Conservation (phyloP, 164 flowering plant genomes). For the Platanus orientalis region DNA sequence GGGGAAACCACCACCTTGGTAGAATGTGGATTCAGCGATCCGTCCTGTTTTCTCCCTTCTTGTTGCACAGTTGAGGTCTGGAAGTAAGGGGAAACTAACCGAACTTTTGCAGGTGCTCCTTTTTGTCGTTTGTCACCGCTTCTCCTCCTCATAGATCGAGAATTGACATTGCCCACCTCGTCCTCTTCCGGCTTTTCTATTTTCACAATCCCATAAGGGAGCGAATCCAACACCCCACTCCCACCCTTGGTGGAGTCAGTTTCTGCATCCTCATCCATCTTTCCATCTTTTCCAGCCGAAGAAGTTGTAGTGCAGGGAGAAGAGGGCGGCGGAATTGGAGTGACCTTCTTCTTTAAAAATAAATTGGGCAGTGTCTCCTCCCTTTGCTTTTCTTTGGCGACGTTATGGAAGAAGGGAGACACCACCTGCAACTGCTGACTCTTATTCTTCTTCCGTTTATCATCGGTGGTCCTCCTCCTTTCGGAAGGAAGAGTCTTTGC, state of each 20-base stretch:
- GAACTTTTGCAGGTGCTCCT: neutral
- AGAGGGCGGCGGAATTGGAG: too few relatives aligned
- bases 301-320: neutral
- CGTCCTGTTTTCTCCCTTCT: neutral
- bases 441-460: neutral
- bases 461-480: neutral
- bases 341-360: too few relatives aligned
- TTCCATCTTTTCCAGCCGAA: neutral
- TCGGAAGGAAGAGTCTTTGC: neutral
- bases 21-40: neutral
- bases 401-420: neutral
- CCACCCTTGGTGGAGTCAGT: neutral
- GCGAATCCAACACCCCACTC: neutral
- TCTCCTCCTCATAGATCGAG: neutral
- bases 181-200: neutral
- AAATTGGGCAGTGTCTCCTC: neutral
- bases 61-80: neutral
- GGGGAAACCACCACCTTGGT: neutral
- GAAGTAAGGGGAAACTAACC: constrained; percentile 14
- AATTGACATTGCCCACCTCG: neutral
- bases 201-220: neutral
- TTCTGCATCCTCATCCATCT: neutral
- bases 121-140: neutral
- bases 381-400: neutral
- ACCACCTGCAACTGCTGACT: neutral